Conservation (phyloP, 768 basidiomycete species). For the Suillus subaureus region DNA sequence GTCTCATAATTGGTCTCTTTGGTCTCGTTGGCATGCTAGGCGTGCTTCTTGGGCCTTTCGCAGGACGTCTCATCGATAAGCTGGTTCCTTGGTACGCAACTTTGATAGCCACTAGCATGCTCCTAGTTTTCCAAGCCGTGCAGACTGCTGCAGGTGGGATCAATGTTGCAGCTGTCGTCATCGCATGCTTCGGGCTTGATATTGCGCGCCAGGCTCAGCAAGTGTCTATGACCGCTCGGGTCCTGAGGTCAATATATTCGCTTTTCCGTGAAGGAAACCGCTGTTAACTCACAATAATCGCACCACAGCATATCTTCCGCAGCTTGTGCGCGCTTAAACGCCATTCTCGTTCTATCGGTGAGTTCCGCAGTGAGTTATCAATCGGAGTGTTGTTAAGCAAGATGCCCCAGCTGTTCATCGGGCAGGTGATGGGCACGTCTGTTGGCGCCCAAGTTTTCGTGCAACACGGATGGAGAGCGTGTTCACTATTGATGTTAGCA, state of each 20-base stretch:
- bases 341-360: conserved; percentile 72
- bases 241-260: conserved; percentile 49
- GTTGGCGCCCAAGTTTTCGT: conserved; percentile 75
- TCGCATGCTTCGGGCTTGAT: conserved; percentile 73
- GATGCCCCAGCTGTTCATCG: conserved; percentile 56
- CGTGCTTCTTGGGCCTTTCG: conserved; percentile 67
- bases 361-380: conserved; percentile 19
- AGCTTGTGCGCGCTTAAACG: conserved; percentile 75
- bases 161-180: conserved; percentile 68
- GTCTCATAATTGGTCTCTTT: conserved; percentile 69
- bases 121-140: conserved; percentile 58
- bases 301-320: conserved; percentile 34
- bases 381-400: background rate
- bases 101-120: conserved; percentile 50
- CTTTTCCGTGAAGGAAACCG: background rate
- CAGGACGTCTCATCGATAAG: conserved; percentile 68
- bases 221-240: conserved; percentile 61
- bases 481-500: conserved; percentile 61
- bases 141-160: conserved; percentile 73
- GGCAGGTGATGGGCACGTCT: conserved; percentile 82
- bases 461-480: conserved; percentile 68
- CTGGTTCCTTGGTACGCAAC: conserved; percentile 81
- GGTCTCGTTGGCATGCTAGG: conserved; percentile 75
- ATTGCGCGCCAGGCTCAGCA: conserved; percentile 74
- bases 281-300: conserved; percentile 9